Base-by-base conservation (phyloP, 768 basidiomycete genomes). In the Phaffia tasmanica region DNA sequence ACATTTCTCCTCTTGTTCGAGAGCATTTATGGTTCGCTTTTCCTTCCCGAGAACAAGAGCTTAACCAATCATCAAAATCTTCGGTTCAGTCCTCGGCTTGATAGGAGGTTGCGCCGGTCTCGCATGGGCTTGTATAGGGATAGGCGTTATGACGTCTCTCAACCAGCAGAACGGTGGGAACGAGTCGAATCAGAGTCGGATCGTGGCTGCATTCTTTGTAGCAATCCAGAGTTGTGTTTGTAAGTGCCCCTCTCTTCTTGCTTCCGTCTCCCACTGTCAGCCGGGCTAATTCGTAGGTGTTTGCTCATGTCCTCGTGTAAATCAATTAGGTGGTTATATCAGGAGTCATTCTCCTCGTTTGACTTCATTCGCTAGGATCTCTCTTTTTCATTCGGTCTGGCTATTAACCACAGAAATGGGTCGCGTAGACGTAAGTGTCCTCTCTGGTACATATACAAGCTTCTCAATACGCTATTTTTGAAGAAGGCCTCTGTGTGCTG, bases 351-450 rank as follows among this genome's bases (percentile, higher is more conserved):
- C 35, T 4, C 35, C 35, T 42, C 35, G 35, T 42, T 42, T 67
- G 49, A 62, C 61, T 23, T 56, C 61, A n/a, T 60, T 55, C 0
- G 48, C 61, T 4, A 25, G 67, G 6, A 57, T 64, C 21, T 62
- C 61, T 25, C 50, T 69, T n/a, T 69, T 69, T n/a, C 62, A 69
- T 30, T 54, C 61, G 4, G 61, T 69, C 63, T 69, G 56, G 50
- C 57, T 69, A 2, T 21, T 57, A 21, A 57, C 63, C 2, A 64
- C 49, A 19, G 48, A 62, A 27, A 50, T 63, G 27, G 35, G 46
- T 29, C 54, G 32, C 0, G 50, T n/a, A 21, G 62, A 68, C 32
- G 64, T 65, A 15, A 25, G 64, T 50, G 1, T 1, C 53, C 21
- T 35, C 29, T 48, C n/a, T 3, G 3, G 35, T 4, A 42, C 11